phyloP scores from a whole-genome alignment of 2,329 filamentous ascomycete genomes.

The Xylariaceae sp. region DNA sequence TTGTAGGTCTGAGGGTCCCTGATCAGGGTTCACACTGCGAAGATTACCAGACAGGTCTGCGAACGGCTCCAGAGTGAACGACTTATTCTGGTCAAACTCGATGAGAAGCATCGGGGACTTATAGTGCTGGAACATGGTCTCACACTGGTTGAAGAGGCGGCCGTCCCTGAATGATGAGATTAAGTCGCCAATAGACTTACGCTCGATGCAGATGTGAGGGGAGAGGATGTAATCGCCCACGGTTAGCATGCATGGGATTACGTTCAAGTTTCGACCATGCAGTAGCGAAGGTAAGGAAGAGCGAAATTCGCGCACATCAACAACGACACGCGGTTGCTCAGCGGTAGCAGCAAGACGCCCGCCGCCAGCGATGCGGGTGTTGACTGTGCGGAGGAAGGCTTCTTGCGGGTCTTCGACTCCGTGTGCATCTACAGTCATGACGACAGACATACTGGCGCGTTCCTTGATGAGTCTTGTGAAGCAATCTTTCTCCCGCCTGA shows the following conservation, averaged over 20 bases:
- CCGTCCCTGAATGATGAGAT: slow-evolving; percentile 91
- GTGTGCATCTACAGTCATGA: slow-evolving; percentile 68
- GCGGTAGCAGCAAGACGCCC: slow-evolving; percentile 80
- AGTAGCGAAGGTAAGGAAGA: slow-evolving; percentile 87
- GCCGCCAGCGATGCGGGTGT: slow-evolving; percentile 93
- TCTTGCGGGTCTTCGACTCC: slow-evolving; percentile 79
- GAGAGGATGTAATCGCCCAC: slow-evolving; percentile 95
- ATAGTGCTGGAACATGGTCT: slow-evolving; percentile 94
- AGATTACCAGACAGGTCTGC: slow-evolving; percentile 62
- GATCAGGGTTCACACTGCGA: slow-evolving; percentile 56
- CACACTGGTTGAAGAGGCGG: slow-evolving; percentile 84
- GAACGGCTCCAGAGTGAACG: slow-evolving; percentile 86
- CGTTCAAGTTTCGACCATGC: slow-evolving; percentile 80
- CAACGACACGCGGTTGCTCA: slow-evolving; percentile 83
- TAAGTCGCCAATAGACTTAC: slow-evolving; percentile 87
- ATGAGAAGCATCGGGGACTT: slow-evolving; percentile 86
- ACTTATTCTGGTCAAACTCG: slow-evolving; percentile 96
- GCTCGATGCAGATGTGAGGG: slow-evolving; percentile 86
- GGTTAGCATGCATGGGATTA: slow-evolving; percentile 92
- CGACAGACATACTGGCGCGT: slow-evolving; percentile 86
- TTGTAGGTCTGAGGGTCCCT: slow-evolving; percentile 71
- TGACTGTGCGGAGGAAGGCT: slow-evolving; percentile 87
- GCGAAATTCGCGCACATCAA: slow-evolving; percentile 94
- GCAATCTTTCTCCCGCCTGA: slow-evolving; percentile 92
- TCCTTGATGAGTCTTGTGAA: slow-evolving; percentile 95